Evolutionary conservation across 352 stramenopile genomes (phyloP).

Genomic region (Globisporangium recalcitrans): DNA sequence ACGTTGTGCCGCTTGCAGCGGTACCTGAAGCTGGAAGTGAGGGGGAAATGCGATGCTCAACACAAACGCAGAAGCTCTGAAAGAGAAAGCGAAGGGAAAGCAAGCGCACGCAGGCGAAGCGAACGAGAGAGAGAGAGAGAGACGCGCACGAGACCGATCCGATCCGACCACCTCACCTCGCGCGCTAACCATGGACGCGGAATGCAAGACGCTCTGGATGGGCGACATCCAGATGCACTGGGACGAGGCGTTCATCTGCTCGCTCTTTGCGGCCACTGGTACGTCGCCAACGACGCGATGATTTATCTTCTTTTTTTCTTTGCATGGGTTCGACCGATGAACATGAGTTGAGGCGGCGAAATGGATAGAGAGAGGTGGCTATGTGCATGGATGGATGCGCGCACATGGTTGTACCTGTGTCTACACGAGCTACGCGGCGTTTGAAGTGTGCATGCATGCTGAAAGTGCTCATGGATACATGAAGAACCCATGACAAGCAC

Average conservation of each 20-base stretch:
- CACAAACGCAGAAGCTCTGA: slow-evolving; percentile 11
- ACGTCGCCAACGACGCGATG: slow-evolving; percentile 8
- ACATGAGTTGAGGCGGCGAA: background rate
- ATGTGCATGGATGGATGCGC: background rate
- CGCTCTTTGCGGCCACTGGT: slow-evolving; percentile 76
- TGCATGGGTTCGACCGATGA: background rate
- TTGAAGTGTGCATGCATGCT: slow-evolving; percentile 2
- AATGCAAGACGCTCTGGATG: slow-evolving; percentile 89
- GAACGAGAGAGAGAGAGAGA: slow-evolving; percentile 1
- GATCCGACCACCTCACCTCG: background rate
- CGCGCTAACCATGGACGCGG: slow-evolving; percentile 24
- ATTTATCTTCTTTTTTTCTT: background rate
- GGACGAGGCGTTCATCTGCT: slow-evolving; percentile 86
- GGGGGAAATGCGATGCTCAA: slow-evolving; percentile 3
- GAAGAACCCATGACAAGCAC: background rate
- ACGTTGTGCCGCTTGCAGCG: background rate
- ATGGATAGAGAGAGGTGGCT: background rate
- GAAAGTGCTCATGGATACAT: slow-evolving; percentile 4
- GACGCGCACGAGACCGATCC: slow-evolving; percentile 1
- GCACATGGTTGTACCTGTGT: background rate
- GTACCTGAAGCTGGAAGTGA: slow-evolving; percentile 8
- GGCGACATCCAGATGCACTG: slow-evolving; percentile 88
- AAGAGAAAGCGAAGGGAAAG: slow-evolving; percentile 13
- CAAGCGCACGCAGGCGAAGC: slow-evolving; percentile 12
- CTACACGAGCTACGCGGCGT: background rate